Evolutionary conservation across 2,329 filamentous ascomycete species (phyloP), one percentile per base, ranked within the genome.

Genomic region (Nemania abortiva): DNA sequence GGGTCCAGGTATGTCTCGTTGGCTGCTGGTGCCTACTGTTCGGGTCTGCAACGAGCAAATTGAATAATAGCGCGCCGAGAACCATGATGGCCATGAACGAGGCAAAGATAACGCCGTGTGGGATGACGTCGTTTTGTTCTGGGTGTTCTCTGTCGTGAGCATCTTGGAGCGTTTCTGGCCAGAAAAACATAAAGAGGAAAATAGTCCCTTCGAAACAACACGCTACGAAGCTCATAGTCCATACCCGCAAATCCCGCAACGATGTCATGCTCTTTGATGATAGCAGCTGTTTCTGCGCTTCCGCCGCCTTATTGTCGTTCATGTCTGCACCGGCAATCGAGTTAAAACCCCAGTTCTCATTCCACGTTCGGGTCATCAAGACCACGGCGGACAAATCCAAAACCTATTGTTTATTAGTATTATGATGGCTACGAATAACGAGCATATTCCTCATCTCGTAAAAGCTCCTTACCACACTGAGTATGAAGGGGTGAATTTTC

Each of bases 61-160:
- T 84, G 76, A 89, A 89, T 6, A 84, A 71, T 29, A 88, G 81
- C 1, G 87, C 88, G n/a, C 88, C 87, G 6, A 88, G 82, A 77
- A 88, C 88, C 77, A 88, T 87, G 6, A 85, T 82, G 24, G 84
- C 84, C 88, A 90, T 89, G 75, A 89, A 87, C 49, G 82, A 83
- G 52, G 85, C 84, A 69, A 89, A 89, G 53, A 88, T 85, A 60
- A 88, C 81, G 7, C 87, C 85, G 70, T 88, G 86, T 0, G 81
- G 76, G 37, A 73, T 73, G 1, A 39, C 47, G 11, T 70, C 71
- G 9, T 6, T 34, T 49, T 54, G 24, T 10, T 39, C 61, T 11
- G 63, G 63, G 29, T 71, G 60, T 11, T 69, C 64, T 45, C 45
- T 52, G 18, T 70, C 56, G 61, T 77, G 76, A n/a, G 79, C 78